Base-by-base conservation (phyloP, 208 protist species). In the Kentomonas sorsogonicus region DNA sequence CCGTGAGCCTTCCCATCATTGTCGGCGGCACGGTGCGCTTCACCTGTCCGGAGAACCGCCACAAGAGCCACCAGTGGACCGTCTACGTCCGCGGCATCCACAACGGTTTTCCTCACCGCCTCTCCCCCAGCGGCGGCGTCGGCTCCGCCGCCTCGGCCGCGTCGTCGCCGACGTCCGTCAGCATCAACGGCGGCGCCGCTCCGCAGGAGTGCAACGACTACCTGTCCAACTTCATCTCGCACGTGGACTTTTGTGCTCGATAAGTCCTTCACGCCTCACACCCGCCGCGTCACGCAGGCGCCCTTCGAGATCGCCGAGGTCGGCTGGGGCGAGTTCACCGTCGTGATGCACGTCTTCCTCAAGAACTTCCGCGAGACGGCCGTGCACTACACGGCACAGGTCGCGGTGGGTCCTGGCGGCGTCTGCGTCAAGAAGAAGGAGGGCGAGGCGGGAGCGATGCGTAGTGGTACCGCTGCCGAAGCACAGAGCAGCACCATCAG, bases 291-390 rank as follows among this genome's bases (percentile, higher is more conserved):
- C 23, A 59, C 55, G 20, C 53, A 45, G 13, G 69, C 83, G 22
- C 89, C 89, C 7, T 95, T 90, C 58, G 89, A 95, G 63, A 53
- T 95, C 18, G 88, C 76, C 9, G 83, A 93, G 63, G 69, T 74
- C 26, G 89, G 89, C 31, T 95, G 89, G 86, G 89, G 89, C 10
- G 85, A 95, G 71, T 95, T 95, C 48, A 72, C 89, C 45, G 80
- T 93, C 3, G 78, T 69, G 16, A 89, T 93, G 26, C 66, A 86
- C 33, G 78, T 91, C 10, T 64, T 89, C 48, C 74, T 93, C 16
- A 69, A 72, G 31, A 56, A 36, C 57, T 43, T 60, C 6, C 20
- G 27, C 5, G 15, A 11, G 18, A 45, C 48, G 18, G 13, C 16
- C 15, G 15, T 15, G 36, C 9, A 40, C 36, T 15, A 23, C 43